Conservation (phyloP, 352 stramenopile species). For the Phytophthora hibernalis region DNA sequence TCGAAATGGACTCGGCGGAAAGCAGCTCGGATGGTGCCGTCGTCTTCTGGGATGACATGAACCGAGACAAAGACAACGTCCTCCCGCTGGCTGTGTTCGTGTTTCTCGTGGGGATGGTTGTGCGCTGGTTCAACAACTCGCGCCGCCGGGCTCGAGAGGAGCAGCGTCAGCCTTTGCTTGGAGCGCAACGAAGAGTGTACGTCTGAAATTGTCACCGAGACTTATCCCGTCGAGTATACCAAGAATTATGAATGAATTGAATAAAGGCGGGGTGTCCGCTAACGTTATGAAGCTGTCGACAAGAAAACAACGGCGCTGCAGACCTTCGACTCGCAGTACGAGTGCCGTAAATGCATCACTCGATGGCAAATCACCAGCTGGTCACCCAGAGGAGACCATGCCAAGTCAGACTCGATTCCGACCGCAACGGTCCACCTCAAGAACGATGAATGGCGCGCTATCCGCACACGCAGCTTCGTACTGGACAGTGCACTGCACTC, state of each 20-base stretch:
- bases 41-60: constrained; percentile 11
- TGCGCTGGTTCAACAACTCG: constrained; percentile 34
- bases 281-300: not conserved
- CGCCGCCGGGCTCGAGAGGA: constrained; percentile 30
- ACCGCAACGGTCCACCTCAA: not conserved
- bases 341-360: constrained; percentile 1
- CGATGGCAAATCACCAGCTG: constrained; percentile 15
- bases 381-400: not conserved
- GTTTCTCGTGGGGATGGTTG: constrained; percentile 30
- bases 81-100: constrained; percentile 25
- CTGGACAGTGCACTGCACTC: constrained; percentile 26
- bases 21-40: constrained; percentile 13
- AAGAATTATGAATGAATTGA: constrained; percentile 14
- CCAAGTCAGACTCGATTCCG: not conserved
- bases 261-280: not conserved
- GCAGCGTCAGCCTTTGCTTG: constrained; percentile 19
- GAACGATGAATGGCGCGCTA: constrained; percentile 11
- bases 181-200: constrained; percentile 27
- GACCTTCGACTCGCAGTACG: not conserved
- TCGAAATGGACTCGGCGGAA: constrained; percentile 30
- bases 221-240: not conserved
- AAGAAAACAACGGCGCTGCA: not conserved
- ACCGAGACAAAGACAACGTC: constrained; percentile 19
- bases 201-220: constrained; percentile 21
- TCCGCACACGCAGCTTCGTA: constrained; percentile 15